Evolutionary conservation across 2,329 filamentous ascomycete genomes (phyloP), one percentile per base, ranked within the genome.

Genomic region (Didymella glomerata): DNA sequence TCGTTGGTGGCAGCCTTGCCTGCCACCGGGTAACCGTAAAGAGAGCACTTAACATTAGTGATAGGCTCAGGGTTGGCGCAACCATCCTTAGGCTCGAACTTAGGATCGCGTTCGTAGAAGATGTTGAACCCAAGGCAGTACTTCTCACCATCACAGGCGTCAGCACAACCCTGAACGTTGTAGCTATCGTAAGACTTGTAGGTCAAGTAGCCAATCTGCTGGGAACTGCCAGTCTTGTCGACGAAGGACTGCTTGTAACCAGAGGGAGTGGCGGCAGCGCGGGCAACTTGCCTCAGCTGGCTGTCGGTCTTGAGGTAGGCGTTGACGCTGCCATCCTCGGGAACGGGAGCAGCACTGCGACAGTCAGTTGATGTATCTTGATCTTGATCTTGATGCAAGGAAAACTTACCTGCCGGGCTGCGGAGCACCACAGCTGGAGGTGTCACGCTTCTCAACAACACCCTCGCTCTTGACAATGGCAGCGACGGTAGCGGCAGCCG

Each of bases 401-500:
- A 25, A 25, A 1, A 42, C 40, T 42, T 24, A 42, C 40, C 40
- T 13, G 40, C 40, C 40, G 13, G 40, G 40, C 40, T 42, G 40
- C 40, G 14, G 40, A 42, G 40, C 20, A 24, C 40, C 40, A 16
- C 40, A 42, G 40, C 40, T 25, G 20, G 40, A 11, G 13, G 14
- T 7, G 11, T 58, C 32, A 30, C 41, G 49, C 49, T 53, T 45
- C 25, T 44, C 28, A 27, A 60, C n/a, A 18, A 41, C 52, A 48
- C 62, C 65, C 45, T 44, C 42, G 3, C 46, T 20, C 20, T 54
- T 58, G 22, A 55, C 49, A 22, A 68, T 55, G 10, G 48, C 54
- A 2, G 46, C 48, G 25, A 57, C 62, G 36, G 63, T 73, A 25
- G 63, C 53, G 10, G 69, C 71, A 24, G 73, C 71, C 27, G 68